These are phyloP conservation scores for Candida dubliniensis DNA, from an alignment of 1,139 yeast species.

Conservation along the genomic window DNA sequence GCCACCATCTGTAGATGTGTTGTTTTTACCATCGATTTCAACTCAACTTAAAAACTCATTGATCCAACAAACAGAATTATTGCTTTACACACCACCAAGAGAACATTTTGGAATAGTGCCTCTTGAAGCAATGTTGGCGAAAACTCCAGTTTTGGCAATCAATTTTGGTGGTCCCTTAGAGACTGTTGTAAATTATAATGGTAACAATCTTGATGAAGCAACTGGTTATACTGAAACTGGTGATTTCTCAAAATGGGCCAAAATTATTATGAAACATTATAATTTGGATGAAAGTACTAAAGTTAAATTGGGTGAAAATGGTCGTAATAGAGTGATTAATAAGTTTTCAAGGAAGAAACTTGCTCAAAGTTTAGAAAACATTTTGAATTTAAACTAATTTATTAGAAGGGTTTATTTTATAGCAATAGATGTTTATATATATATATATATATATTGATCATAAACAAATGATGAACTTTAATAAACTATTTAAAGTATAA, in stretches of 20 bases:
- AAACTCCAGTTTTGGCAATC: conserved; percentile 82
- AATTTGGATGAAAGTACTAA: conserved; percentile 30
- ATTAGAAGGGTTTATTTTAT: background rate
- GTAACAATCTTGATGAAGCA: conserved; percentile 40
- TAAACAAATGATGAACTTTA: too few species aligned
- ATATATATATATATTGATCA: background rate
- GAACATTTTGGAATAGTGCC: conserved; percentile 99
- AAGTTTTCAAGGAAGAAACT: conserved; percentile 43
- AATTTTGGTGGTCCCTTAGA: conserved; percentile 94
- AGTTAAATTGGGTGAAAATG: conserved; percentile 45
- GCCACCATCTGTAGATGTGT: conserved; percentile 49
- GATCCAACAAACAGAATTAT: conserved; percentile 54
- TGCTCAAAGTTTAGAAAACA: background rate
- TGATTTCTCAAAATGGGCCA: conserved; percentile 61
- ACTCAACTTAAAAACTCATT: conserved; percentile 65
- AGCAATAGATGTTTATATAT: background rate
- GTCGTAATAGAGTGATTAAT: conserved; percentile 49
- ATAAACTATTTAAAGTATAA: too few species aligned
- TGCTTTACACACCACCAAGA: conserved; percentile 84
- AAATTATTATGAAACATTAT: conserved; percentile 48
- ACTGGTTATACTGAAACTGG: conserved; percentile 78
- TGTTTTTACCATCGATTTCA: conserved; percentile 80
- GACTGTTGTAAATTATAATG: conserved; percentile 55
- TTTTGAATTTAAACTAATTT: background rate
- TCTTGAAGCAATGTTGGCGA: conserved; percentile 84